Evolutionary conservation across 2,329 filamentous ascomycete genomes (phyloP), one percentile per base, ranked within the genome.

Genomic region (Chaetomium sp.): DNA sequence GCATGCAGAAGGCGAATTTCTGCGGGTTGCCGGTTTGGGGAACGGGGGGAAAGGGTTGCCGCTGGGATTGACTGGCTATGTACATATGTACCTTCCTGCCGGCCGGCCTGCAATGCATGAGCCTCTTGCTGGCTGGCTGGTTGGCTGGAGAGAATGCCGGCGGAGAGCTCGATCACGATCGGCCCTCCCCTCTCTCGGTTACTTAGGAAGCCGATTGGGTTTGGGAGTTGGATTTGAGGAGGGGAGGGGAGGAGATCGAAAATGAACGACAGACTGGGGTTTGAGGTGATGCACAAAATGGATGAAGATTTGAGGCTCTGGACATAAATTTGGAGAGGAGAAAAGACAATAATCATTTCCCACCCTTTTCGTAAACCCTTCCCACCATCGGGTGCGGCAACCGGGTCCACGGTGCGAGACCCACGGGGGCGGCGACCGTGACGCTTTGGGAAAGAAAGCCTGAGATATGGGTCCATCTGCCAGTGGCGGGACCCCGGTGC

Each of bases 391-490:
- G 61, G 47, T 63, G 55, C 47, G n/a, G 60, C 54, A 57, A 12
- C 61, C 61, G 61, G 33, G 53, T 42, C n/a, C n/a, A n/a, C n/a
- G n/a, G n/a, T 10, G 16, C n/a, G 7, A n/a, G 23, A 33, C 31
- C 29, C 60, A 57, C 31, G 29, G 8, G 1, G 53, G n/a, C 12
- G 55, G 21, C 23, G 53, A n/a, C n/a, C n/a, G n/a, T n/a, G n/a
- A 60, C 58, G 31, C 16, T 65, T 65, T 57, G 51, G 64, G 64
- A 60, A 64, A 49, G 38, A 16, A 19, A 5, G 21, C 0, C 23
- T 21, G 27, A 25, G 50, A 64, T 67, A 64, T 27, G 9, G 31
- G 29, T 5, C 16, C 29, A 69, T 62, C 65, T 54, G 4, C n/a
- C 8, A 2, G 3, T 1, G 19, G 27, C 3, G 4, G 23, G 21